Base-by-base conservation (phyloP, 805 yeast genomes). In the Schizosaccharomyces osmophilus region DNA sequence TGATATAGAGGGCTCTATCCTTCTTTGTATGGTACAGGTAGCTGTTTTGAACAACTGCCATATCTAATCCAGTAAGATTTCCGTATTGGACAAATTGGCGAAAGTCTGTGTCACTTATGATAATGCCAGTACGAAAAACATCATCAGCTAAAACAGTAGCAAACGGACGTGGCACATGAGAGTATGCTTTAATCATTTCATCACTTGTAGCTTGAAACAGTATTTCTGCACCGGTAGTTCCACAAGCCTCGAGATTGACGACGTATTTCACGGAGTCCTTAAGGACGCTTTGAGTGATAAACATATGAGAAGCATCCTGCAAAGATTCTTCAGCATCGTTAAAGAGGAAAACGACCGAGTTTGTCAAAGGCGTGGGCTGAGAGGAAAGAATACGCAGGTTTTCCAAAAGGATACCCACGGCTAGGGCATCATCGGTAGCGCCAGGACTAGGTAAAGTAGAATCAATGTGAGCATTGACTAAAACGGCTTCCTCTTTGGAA, bases 141-240 rank as follows among this genome's bases (percentile, higher is more conserved):
- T 57, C 60, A 57, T 36, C 43, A 17, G 60, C 60, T 42, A 57
- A 22, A 17, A 57, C 60, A 4, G 42, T 57, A 9, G 48, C 60
- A 31, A 39, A 57, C 3, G 60, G 60, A 39, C 45, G 43, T 17
- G 60, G 60, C 1, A 32, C 60, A 22, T 57, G 43, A 36, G 60
- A 57, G 45, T 57, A 57, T 19, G 88, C 86, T 70, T 80, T 78
- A 64, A 81, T 72, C 84, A 82, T 81, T 67, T 77, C 81, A 15
- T 57, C 13, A 13, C 42, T 57, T 15, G 60, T 39, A 22, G 60
- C 60, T 41, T 57, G 60, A n/a, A 57, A 57, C 17, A 57, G 13
- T 1, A 57, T 57, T 36, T 57, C 60, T 17, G 48, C 17, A 36
- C 60, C 60, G 17, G 60, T 26, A n/a, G 48, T 41, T 17, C 60